These are phyloP conservation scores for Cladorrhinum samala DNA, from an alignment of 495 filamentous ascomycete genomes.

Conservation along the genomic window DNA sequence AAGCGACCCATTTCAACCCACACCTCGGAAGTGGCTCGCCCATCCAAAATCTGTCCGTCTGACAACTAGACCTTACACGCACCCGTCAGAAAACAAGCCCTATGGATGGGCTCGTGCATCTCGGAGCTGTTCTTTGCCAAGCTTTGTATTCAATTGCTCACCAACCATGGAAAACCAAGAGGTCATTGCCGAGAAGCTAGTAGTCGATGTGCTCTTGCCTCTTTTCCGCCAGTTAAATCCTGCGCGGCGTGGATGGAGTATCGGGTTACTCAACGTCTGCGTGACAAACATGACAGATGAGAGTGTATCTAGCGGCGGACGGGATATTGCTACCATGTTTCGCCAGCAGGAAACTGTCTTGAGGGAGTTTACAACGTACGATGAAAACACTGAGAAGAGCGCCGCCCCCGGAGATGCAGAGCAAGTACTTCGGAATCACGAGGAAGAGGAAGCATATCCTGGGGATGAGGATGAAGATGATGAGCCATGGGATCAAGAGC, in stretches of 20 bases:
- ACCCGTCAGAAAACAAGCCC: constrained; percentile 21
- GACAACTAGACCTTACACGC: constrained; percentile 59
- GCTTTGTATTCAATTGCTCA: constrained; percentile 56
- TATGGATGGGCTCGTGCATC: constrained; percentile 56
- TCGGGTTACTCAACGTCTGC: constrained; percentile 78
- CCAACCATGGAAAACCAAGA: constrained; percentile 52
- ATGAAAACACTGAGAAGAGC: constrained; percentile 45
- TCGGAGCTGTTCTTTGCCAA: constrained; percentile 60
- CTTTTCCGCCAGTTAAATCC: constrained; percentile 56
- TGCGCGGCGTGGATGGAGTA: constrained; percentile 54
- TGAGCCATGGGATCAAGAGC: background rate
- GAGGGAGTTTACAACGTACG: constrained; percentile 53
- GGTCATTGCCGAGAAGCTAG: constrained; percentile 58
- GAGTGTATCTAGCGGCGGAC: constrained; percentile 39
- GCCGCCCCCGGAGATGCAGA: constrained; percentile 41
- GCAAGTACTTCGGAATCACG: background rate
- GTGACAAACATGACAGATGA: constrained; percentile 73
- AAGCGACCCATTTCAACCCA: background rate
- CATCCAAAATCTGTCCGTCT: constrained; percentile 61
- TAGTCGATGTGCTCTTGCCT: constrained; percentile 56
- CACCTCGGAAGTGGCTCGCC: constrained; percentile 31
- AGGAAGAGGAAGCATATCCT: background rate
- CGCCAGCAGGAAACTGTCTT: constrained; percentile 57
- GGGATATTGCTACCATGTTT: constrained; percentile 67
- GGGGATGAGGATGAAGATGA: background rate